phyloP scores from a whole-genome alignment of 2,329 filamentous ascomycete species.

The Colletotrichum navitas region DNA sequence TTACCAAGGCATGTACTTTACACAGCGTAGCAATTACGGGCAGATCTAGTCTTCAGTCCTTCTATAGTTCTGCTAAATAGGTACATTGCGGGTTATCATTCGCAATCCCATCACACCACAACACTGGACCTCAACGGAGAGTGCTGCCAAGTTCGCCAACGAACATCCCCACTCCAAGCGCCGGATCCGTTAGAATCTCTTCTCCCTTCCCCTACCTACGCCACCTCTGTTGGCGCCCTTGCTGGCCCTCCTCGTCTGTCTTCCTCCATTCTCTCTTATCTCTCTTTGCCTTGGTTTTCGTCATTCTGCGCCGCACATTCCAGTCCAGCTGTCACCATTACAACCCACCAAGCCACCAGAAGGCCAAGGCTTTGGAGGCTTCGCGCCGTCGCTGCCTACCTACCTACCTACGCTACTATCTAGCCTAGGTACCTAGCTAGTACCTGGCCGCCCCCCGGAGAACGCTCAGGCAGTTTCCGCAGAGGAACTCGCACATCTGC shows the following conservation, averaged over 20 bases:
- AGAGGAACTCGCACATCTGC: conserved; percentile 38
- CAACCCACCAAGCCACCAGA: conserved; percentile 11
- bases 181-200: conserved; percentile 29
- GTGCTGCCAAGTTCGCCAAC: conserved; percentile 26
- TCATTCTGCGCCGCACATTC: conserved; percentile 22
- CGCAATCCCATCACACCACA: background rate
- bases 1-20: no score
- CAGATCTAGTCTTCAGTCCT: background rate
- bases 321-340: conserved; percentile 24
- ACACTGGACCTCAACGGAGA: background rate
- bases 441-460: conserved; percentile 7
- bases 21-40: background rate
- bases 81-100: background rate
- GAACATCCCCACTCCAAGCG: conserved; percentile 26
- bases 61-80: conserved; percentile 11
- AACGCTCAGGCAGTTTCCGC: conserved; percentile 40
- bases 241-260: conserved; percentile 2
- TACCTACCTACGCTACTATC: background rate
- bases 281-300: background rate
- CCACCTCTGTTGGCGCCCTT: background rate
- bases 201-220: background rate
- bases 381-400: background rate
- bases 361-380: conserved; percentile 14
- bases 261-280: conserved; percentile 1
- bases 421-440: no score